Evolutionary conservation across 1,284 basidiomycete genomes (phyloP).

Genomic region (Ustilago loliicola): DNA sequence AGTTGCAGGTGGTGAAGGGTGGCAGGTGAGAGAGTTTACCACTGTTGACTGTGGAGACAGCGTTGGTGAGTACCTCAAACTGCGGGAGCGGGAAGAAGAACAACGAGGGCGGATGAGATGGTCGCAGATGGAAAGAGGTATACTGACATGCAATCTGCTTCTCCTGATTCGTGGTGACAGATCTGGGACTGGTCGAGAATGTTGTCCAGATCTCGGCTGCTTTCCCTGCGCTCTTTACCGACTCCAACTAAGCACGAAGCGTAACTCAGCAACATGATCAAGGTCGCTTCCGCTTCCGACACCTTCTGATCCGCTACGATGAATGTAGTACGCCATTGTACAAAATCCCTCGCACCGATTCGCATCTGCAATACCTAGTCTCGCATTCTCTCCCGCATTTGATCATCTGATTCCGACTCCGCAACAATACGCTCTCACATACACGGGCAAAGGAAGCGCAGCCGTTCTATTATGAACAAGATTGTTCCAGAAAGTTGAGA

Average conservation of each 20-base stretch:
- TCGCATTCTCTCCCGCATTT: neutral
- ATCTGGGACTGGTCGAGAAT: slow-evolving; percentile 56
- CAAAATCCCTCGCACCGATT: slow-evolving; percentile 10
- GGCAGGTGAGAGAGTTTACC: slow-evolving; percentile 49
- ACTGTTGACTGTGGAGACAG: slow-evolving; percentile 57
- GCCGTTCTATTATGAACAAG: neutral
- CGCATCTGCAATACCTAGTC: slow-evolving; percentile 1
- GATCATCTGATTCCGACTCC: neutral
- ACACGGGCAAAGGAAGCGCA: neutral
- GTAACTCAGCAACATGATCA: neutral
- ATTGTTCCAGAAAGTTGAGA: neutral
- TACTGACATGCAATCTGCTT: neutral
- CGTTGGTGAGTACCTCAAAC: slow-evolving; percentile 51
- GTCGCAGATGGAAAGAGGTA: neutral
- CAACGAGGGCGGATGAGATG: neutral
- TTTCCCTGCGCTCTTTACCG: slow-evolving; percentile 56
- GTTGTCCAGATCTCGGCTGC: slow-evolving; percentile 53
- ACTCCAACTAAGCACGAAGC: slow-evolving; percentile 28
- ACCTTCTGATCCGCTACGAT: neutral
- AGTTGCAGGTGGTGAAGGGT: slow-evolving; percentile 28
- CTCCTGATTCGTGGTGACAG: slow-evolving; percentile 12
- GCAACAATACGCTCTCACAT: neutral
- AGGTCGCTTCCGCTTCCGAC: neutral
- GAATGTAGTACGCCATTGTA: neutral
- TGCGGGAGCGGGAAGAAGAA: neutral